Conservation (phyloP, 805 yeast species). For the Lachancea kluyveri region DNA sequence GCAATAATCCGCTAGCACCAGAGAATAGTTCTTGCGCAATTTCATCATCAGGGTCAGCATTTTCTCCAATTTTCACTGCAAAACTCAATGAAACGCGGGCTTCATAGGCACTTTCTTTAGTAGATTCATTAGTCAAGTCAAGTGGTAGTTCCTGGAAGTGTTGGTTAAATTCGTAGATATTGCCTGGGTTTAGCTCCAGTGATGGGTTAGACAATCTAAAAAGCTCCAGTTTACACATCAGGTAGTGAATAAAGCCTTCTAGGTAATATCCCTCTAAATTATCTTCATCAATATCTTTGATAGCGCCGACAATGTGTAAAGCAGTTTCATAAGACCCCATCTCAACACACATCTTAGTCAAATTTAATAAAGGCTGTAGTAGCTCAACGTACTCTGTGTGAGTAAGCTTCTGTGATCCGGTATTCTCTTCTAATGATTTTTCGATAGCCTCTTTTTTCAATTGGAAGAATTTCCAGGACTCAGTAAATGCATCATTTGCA, state of each 20-base stretch:
- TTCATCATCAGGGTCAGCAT: conserved; percentile 35
- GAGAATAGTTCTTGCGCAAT: conserved; percentile 53
- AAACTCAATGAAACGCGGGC: conserved; percentile 35
- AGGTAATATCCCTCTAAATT: conserved; percentile 76
- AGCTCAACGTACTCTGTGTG: conserved; percentile 52
- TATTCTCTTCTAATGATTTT: conserved; percentile 34
- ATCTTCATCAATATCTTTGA: conserved; percentile 78
- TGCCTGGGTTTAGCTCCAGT: conserved; percentile 20
- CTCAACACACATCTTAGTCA: conserved; percentile 74
- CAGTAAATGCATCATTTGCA: conserved; percentile 59
- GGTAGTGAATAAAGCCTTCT: conserved; percentile 69
- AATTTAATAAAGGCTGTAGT: conserved; percentile 65
- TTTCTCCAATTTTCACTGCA: conserved; percentile 39
- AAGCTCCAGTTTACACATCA: conserved; percentile 35
- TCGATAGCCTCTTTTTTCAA: conserved; percentile 44
- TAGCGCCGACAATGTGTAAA: conserved; percentile 52
- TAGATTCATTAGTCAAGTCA: conserved; percentile 32
- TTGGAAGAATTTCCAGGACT: conserved; percentile 69
- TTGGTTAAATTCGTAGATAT: conserved; percentile 29
- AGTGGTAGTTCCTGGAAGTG: conserved; percentile 32
- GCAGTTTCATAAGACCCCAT: conserved; percentile 65
- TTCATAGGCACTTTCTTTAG: conserved; percentile 24
- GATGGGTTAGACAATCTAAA: conserved; percentile 20
- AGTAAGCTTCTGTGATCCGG: conserved; percentile 6
- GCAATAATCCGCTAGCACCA: conserved; percentile 46